Evolutionary conservation across 2,329 filamentous ascomycete genomes (phyloP).

Genomic region (Aspergillus oerlinghausenensis): DNA sequence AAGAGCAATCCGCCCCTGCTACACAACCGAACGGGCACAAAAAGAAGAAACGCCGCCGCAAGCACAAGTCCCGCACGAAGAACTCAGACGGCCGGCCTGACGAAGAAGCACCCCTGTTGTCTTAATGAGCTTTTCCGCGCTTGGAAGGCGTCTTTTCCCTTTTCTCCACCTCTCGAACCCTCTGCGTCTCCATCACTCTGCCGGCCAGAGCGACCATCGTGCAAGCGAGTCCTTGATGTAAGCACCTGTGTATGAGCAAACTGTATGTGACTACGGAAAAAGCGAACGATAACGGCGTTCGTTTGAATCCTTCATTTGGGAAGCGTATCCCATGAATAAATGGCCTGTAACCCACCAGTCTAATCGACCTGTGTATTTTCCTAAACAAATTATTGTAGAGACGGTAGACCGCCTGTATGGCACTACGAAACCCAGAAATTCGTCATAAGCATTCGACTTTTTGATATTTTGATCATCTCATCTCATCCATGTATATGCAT

Average conservation of each 20-base stretch:
- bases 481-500: background rate
- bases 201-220: constrained; percentile 12
- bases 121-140: constrained; percentile 1
- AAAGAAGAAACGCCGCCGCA: constrained; percentile 24
- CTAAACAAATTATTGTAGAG: background rate
- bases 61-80: constrained; percentile 8
- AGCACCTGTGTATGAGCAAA: background rate
- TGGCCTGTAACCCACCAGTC: background rate
- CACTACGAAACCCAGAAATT: background rate
- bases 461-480: background rate
- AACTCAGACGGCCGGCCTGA: background rate
- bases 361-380: background rate
- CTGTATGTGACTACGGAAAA: background rate
- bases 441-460: background rate
- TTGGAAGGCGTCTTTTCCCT: background rate
- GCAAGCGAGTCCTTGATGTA: background rate
- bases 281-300: background rate
- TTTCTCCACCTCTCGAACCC: too few relatives aligned
- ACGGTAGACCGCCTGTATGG: background rate
- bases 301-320: background rate
- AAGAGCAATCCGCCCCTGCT: constrained; percentile 1
- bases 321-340: background rate
- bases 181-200: constrained; percentile 8
- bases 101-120: constrained; percentile 14
- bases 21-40: constrained; percentile 10